phyloP scores from a whole-genome alignment of 1,284 basidiomycete species.

The Melampsora larici-populina region DNA sequence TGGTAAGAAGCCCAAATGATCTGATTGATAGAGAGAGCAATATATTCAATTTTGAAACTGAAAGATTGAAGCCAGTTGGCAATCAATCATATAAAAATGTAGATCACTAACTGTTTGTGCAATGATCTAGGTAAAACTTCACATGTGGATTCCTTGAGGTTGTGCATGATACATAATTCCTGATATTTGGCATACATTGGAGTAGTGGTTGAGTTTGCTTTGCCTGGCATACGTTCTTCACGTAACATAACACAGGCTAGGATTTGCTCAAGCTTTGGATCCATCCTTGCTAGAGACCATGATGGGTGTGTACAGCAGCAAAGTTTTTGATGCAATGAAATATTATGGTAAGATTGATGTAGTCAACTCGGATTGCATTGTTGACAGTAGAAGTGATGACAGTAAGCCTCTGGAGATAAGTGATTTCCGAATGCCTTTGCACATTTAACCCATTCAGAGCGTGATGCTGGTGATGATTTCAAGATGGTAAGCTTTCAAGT shows the following conservation, averaged over 20 bases:
- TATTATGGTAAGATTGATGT: constrained; percentile 19
- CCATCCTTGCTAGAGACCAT: neutral
- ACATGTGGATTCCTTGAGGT: constrained; percentile 84
- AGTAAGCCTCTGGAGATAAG: constrained; percentile 48
- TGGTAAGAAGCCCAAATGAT: too few species aligned
- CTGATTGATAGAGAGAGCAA: too few species aligned
- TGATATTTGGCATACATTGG: constrained; percentile 76
- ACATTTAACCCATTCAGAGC: too few species aligned
- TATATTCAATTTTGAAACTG: too few species aligned
- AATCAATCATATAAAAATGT: too few species aligned
- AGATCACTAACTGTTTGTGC: too few species aligned
- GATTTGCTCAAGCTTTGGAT: neutral
- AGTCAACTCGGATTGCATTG: neutral
- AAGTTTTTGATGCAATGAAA: constrained; percentile 19
- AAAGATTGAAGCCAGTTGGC: too few species aligned
- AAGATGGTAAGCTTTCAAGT: neutral
- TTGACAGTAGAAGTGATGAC: constrained; percentile 47
- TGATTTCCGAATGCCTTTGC: constrained; percentile 51
- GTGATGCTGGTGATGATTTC: neutral
- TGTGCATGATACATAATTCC: constrained; percentile 80
- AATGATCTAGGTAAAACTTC: constrained; percentile 79
- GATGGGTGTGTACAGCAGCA: neutral
- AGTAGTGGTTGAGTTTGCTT: constrained; percentile 61
- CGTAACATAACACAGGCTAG: constrained; percentile 58
- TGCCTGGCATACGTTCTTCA: constrained; percentile 64